phyloP scores from a whole-genome alignment of 441 rosid genomes.

The Pelargonium cotyledonis region DNA sequence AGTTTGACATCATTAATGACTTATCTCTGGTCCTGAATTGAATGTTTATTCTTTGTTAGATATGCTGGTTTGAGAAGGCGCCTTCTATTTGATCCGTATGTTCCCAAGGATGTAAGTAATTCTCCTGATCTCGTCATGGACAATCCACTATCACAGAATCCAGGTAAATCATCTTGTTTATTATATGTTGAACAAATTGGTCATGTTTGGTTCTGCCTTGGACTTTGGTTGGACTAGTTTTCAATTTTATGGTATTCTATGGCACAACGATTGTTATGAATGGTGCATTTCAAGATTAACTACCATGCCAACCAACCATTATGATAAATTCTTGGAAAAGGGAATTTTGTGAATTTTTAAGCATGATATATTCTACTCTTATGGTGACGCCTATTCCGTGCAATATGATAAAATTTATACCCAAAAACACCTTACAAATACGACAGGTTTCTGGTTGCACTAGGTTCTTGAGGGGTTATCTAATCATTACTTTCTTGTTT shows the following conservation, averaged over 20 bases:
- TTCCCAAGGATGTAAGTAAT: constrained; percentile 50
- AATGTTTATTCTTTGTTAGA: constrained; percentile 28
- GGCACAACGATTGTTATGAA: background rate
- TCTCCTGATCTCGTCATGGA: constrained; percentile 65
- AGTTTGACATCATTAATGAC: background rate
- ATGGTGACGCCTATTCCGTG: background rate
- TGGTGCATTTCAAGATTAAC: background rate
- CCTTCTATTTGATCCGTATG: constrained; percentile 70
- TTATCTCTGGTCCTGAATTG: background rate
- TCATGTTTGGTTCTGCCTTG: background rate
- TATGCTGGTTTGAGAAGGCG: constrained; percentile 78
- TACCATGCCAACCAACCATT: background rate
- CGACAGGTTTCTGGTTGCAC: background rate
- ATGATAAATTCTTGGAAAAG: background rate
- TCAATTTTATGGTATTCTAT: background rate
- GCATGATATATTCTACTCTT: background rate
- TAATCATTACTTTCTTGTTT: background rate
- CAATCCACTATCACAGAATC: constrained; percentile 88
- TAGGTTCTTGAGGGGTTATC: background rate
- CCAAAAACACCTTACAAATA: background rate
- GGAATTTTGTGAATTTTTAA: background rate
- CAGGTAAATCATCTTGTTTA: constrained; percentile 44
- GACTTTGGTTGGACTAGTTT: background rate
- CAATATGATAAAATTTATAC: background rate
- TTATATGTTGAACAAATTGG: background rate